Evolutionary conservation across 2,329 filamentous ascomycete species (phyloP).

Genomic region (Venturia asperata): DNA sequence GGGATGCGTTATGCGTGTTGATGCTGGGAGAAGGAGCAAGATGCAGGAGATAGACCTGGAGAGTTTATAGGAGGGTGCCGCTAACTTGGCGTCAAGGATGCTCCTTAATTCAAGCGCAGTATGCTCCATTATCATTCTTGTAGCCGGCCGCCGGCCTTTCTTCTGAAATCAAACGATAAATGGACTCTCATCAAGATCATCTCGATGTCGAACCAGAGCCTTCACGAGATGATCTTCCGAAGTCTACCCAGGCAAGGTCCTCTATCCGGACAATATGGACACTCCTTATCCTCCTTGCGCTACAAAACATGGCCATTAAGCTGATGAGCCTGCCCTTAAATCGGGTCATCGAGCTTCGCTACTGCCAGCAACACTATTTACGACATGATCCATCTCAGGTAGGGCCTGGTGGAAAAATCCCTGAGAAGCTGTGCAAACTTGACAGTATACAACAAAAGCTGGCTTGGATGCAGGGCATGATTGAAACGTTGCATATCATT

Average conservation of each 20-base stretch:
- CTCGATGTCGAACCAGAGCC: not conserved
- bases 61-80: too few species aligned
- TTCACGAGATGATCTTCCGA: not conserved
- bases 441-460: slow-evolving; percentile 45
- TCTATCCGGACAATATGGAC: slow-evolving; percentile 2
- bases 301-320: slow-evolving; percentile 30
- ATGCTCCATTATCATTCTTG: too few species aligned
- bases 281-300: slow-evolving; percentile 27
- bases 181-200: not conserved
- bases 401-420: slow-evolving; percentile 35
- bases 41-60: too few species aligned
- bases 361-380: slow-evolving; percentile 46
- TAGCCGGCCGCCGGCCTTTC: too few species aligned
- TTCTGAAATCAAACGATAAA: not conserved
- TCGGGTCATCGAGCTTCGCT: slow-evolving; percentile 31
- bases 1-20: too few species aligned
- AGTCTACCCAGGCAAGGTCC: not conserved
- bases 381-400: slow-evolving; percentile 34
- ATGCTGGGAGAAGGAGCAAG: too few species aligned
- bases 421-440: slow-evolving; percentile 49
- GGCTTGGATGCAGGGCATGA: slow-evolving; percentile 46
- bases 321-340: slow-evolving; percentile 34
- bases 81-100: too few species aligned
- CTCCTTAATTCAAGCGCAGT: too few species aligned
- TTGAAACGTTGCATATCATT: slow-evolving; percentile 33